A percentile compares a stretch with the other conserved stretches of the same genome.
phyloP scores from a whole-genome alignment of 805 yeast genomes.

The Pachysolen tannophilus region DNA sequence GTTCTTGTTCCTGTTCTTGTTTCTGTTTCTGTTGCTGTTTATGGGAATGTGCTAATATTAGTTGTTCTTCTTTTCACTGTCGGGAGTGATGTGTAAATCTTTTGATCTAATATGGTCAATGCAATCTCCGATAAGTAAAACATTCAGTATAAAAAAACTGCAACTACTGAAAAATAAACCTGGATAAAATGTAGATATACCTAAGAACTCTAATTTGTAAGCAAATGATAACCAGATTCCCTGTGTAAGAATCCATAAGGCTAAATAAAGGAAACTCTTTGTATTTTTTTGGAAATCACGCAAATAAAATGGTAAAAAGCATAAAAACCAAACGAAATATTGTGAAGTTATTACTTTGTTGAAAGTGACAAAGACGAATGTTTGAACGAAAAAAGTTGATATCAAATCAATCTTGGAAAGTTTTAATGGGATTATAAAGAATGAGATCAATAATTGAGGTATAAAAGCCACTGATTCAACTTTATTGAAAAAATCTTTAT shows the following conservation, averaged over 20 bases:
- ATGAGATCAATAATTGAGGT: slow-evolving; percentile 68
- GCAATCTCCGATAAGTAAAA: slow-evolving; percentile 50
- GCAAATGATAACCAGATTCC: slow-evolving; percentile 75
- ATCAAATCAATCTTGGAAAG: slow-evolving; percentile 35
- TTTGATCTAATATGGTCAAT: slow-evolving; percentile 31
- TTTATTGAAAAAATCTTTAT: slow-evolving; percentile 5
- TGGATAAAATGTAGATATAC: slow-evolving; percentile 53
- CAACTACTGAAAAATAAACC: slow-evolving; percentile 49
- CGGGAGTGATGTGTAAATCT: not conserved
- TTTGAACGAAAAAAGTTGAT: slow-evolving; percentile 62
- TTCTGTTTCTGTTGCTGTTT: not conserved
- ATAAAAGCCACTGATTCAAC: slow-evolving; percentile 56
- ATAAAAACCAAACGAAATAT: slow-evolving; percentile 91
- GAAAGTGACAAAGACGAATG: slow-evolving; percentile 68
- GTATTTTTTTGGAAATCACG: slow-evolving; percentile 29
- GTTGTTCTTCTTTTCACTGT: not conserved
- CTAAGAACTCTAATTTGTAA: slow-evolving; percentile 73
- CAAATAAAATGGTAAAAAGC: slow-evolving; percentile 70
- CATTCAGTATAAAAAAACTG: slow-evolving; percentile 53
- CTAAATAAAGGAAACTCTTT: slow-evolving; percentile 34
- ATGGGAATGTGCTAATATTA: not conserved
- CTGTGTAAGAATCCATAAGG: slow-evolving; percentile 65
- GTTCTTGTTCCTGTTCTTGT: not conserved
- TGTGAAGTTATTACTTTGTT: slow-evolving; percentile 90
- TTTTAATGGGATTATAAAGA: slow-evolving; percentile 47